Base-by-base conservation (phyloP, 371 early-diverging fungal species). In the Thermomucor indicae-seudaticae region DNA sequence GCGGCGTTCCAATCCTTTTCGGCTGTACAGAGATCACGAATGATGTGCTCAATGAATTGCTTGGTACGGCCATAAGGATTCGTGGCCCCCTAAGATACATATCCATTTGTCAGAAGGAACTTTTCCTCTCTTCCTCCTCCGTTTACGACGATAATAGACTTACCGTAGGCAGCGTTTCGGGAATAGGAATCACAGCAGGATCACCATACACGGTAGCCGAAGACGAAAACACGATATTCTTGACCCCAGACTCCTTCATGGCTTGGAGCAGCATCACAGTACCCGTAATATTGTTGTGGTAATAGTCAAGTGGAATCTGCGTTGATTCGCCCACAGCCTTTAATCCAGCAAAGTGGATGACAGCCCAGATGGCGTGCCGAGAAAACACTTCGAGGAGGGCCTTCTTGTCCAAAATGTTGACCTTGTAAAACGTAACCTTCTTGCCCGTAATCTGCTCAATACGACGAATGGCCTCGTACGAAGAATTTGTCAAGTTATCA, bases 11-110 rank as follows among this genome's bases (percentile, higher is more conserved):
- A 88, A 19, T 76, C 77, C 11, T 64, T 53, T 38, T 79, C 70
- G 23, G 87, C 86, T 10, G 65, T 64, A 61, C 81, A 80, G 14
- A 84, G 70, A 55, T 93, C 92, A 31, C 77, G 77, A 58, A 92
- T 81, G 24, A 92, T 83, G 57, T 81, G 75, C 57, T 93, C 93
- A 74, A 85, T 79, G 59, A 86, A 89, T 39, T 84, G 78, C 70
- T 93, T 93, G 43, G 92, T 88, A 27, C 89, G 83, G 12, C 93
- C 94, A 55, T 94, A 94, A 22, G 94, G 93, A 60, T 84, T 89
- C 59, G 80, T 86, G 49, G 84, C 71, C 29, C 72, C 79, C 57
- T 77, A 61, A 47, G 49, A 52, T 1, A 58, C 58, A 16, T 29
- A 16, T 25, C 28, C 47, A 51, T 20, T 4, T n/a, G 19, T 40